A percentile compares a stretch with the other conserved stretches of the same genome.
phyloP scores from a whole-genome alignment of 495 filamentous ascomycete genomes.

The Poronia punctata region DNA sequence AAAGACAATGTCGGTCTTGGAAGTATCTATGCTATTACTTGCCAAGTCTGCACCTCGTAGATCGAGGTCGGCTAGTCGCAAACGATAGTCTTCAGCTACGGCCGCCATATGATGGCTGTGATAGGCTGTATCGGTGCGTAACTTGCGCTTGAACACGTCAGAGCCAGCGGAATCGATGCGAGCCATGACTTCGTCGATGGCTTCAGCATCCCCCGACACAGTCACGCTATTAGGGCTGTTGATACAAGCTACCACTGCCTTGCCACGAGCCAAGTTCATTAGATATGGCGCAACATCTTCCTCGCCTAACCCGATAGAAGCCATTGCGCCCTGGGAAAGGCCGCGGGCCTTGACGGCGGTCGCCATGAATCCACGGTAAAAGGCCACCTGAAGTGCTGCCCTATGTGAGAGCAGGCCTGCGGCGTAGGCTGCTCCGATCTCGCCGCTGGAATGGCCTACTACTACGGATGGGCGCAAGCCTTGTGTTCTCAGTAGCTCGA shows the following conservation, averaged over 20 bases:
- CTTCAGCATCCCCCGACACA: constrained; percentile 31
- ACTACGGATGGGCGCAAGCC: constrained; percentile 38
- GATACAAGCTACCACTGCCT: constrained; percentile 30
- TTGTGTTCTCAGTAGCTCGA: constrained; percentile 36
- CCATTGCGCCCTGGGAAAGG: constrained; percentile 34
- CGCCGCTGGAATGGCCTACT: constrained; percentile 48
- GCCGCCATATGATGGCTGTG: constrained; percentile 40
- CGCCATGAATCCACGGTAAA: constrained; percentile 36
- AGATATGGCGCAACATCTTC: constrained; percentile 30
- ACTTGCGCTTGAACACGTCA: constrained; percentile 28
- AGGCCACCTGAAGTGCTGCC: constrained; percentile 40
- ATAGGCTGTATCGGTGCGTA: constrained; percentile 36
- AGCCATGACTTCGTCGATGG: constrained; percentile 21
- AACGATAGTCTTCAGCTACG: constrained; percentile 34
- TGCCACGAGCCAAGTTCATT: constrained; percentile 16
- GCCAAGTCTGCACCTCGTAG: too few relatives aligned
- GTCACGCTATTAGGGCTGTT: constrained; percentile 40
- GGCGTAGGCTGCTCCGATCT: constrained; percentile 39
- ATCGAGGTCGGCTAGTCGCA: too few relatives aligned
- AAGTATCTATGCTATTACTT: too few relatives aligned
- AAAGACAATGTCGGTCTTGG: too few relatives aligned
- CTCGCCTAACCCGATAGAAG: constrained; percentile 32
- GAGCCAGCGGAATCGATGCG: constrained; percentile 23
- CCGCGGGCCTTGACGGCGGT: constrained; percentile 1
- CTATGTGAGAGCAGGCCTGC: constrained; percentile 17